Evolutionary conservation across 1,139 yeast species (phyloP).

Genomic region (Saccharomyces hybrid): DNA sequence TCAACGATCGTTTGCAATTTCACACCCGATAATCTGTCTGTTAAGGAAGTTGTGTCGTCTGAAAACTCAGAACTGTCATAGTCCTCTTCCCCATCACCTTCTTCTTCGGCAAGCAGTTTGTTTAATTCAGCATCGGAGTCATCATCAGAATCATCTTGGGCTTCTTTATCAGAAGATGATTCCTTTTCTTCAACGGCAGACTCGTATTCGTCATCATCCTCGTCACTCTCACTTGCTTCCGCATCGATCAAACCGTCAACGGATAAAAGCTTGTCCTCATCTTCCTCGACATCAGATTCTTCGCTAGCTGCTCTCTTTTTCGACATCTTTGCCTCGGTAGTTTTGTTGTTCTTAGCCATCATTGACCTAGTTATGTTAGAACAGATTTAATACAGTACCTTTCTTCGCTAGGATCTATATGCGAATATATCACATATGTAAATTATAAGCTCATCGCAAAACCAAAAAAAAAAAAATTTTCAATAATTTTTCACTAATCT

Average conservation of each 20-base stretch:
- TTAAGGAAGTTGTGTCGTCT: constrained; percentile 41
- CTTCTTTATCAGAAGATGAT: constrained; percentile 9
- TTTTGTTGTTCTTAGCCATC: constrained; percentile 9
- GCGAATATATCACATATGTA: background rate
- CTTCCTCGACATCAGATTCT: constrained; percentile 21
- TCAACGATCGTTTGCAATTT: constrained; percentile 44
- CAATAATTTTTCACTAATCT: background rate
- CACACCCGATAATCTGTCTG: constrained; percentile 49
- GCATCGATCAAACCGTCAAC: constrained; percentile 36
- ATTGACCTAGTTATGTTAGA: background rate
- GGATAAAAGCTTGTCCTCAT: constrained; percentile 31
- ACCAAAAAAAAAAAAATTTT: background rate
- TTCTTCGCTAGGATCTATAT: background rate
- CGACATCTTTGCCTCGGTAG: constrained; percentile 5
- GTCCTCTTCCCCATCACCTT: constrained; percentile 31
- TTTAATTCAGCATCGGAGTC: constrained; percentile 59
- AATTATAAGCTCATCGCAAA: constrained; percentile 6
- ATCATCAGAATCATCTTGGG: constrained; percentile 19
- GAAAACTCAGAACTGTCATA: constrained; percentile 29
- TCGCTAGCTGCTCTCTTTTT: constrained; percentile 22
- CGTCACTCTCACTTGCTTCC: constrained; percentile 19
- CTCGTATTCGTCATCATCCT: constrained; percentile 24
- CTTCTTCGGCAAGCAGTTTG: constrained; percentile 47
- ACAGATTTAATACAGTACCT: background rate
- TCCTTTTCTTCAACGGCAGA: constrained; percentile 14